These are phyloP conservation scores for Elsinoe perseae DNA, from an alignment of 2,329 filamentous ascomycete genomes.

Conservation along the genomic window DNA sequence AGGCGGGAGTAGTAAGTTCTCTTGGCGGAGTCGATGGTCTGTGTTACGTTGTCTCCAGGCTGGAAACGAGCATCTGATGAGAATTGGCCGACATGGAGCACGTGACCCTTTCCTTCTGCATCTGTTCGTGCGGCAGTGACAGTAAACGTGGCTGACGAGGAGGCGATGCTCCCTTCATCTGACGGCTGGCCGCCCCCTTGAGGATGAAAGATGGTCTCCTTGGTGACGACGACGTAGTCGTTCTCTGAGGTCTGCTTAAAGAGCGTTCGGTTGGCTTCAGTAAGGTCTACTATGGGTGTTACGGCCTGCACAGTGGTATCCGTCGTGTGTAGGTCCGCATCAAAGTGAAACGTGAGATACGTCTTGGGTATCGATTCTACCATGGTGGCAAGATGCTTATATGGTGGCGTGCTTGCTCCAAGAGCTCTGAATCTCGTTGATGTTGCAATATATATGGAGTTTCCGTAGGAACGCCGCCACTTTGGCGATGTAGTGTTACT, in stretches of 20 bases:
- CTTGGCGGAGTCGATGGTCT: slow-evolving; percentile 54
- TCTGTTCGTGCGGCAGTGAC: slow-evolving; percentile 19
- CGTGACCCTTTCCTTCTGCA: slow-evolving; percentile 11
- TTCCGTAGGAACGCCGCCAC: too few relatives aligned
- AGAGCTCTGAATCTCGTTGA: neutral
- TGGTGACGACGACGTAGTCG: slow-evolving; percentile 17
- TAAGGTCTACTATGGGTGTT: slow-evolving; percentile 1
- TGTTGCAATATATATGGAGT: too few relatives aligned
- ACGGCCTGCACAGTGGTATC: slow-evolving; percentile 2
- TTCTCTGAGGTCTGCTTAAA: slow-evolving; percentile 17
- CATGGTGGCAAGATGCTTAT: neutral
- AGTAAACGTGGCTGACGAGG: slow-evolving; percentile 15
- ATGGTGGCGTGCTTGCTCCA: neutral
- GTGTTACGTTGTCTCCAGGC: slow-evolving; percentile 35
- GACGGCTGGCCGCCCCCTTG: slow-evolving; percentile 22
- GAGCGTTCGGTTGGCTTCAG: slow-evolving; percentile 14
- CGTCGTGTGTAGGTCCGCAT: slow-evolving; percentile 27
- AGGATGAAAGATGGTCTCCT: slow-evolving; percentile 21
- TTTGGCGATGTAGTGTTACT: too few relatives aligned
- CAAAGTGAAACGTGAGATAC: slow-evolving; percentile 19
- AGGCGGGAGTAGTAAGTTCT: slow-evolving; percentile 58
- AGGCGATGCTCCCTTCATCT: slow-evolving; percentile 19
- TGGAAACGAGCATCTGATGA: slow-evolving; percentile 11
- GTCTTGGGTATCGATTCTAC: neutral
- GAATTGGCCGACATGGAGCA: slow-evolving; percentile 21